Evolutionary conservation across 495 filamentous ascomycete species (phyloP).

Genomic region (Penicillium turbatum): DNA sequence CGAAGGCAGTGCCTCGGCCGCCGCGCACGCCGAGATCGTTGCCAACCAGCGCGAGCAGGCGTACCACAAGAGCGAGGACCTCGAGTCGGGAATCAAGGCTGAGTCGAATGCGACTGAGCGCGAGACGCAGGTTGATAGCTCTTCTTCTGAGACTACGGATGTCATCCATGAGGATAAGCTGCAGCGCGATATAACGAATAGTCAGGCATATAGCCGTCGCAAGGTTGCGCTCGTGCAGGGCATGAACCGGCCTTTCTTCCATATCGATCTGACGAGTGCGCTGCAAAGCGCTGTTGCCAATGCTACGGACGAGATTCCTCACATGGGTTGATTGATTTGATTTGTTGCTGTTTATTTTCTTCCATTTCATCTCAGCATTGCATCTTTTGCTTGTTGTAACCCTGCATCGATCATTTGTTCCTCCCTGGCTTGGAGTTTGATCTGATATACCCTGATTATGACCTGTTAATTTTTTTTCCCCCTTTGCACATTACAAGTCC

Average conservation of each 20-base stretch:
- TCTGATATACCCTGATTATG: conserved; percentile 16
- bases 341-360: conserved; percentile 5
- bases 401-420: conserved; percentile 14
- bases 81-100: conserved; percentile 40
- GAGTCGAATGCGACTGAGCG: conserved; percentile 23
- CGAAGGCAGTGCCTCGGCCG: conserved; percentile 65
- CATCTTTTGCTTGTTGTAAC: not conserved
- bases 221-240: conserved; percentile 72
- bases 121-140: conserved; percentile 31
- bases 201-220: conserved; percentile 40
- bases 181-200: conserved; percentile 42
- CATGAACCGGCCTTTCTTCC: conserved; percentile 87
- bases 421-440: conserved; percentile 25
- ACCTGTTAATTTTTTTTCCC: conserved; percentile 17
- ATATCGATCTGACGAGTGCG: conserved; percentile 88
- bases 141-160: conserved; percentile 28
- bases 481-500: not conserved
- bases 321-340: conserved; percentile 5
- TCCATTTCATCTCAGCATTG: no score
- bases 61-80: conserved; percentile 28
- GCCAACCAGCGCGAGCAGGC: conserved; percentile 55
- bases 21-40: conserved; percentile 53
- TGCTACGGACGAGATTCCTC: conserved; percentile 31
- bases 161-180: conserved; percentile 38
- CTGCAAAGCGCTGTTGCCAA: conserved; percentile 85